Percentiles rank a stretch among this genome's conserved stretches.
These are phyloP conservation scores for Porphyridium purpureum DNA, from an alignment of 23 red algal species.

Conservation along the genomic window DNA sequence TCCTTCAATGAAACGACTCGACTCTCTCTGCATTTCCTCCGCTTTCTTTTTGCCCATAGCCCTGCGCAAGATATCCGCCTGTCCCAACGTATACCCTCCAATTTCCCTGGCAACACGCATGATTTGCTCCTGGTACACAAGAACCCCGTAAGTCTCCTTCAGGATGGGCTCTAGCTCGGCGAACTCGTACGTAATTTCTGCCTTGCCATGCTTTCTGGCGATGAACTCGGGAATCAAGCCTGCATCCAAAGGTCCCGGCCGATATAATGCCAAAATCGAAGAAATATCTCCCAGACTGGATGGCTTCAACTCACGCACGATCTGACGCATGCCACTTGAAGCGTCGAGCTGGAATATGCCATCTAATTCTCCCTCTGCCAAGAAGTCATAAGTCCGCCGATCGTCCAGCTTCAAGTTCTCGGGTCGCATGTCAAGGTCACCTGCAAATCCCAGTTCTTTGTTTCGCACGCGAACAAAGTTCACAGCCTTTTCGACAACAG, in stretches of 20 bases:
- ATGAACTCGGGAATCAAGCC: conserved; percentile 86
- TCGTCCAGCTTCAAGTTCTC: conserved; percentile 53
- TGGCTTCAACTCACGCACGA: conserved; percentile 78
- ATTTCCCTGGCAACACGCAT: conserved; percentile 86
- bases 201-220: conserved; percentile 47
- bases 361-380: conserved; percentile 53
- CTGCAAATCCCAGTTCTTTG: conserved; percentile 1
- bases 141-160: conserved; percentile 75
- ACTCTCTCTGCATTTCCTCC: conserved; percentile 74
- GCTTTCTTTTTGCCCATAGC: conserved; percentile 98
- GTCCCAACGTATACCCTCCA: conserved; percentile 82
- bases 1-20: conserved; percentile 48
- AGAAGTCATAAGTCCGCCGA: conserved; percentile 49
- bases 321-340: conserved; percentile 70
- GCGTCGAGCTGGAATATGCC: conserved; percentile 95
- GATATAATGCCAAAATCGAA: conserved; percentile 78
- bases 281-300: conserved; percentile 77
- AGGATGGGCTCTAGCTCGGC: conserved; percentile 72
- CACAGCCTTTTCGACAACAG: conserved; percentile 63
- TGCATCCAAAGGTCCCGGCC: conserved; percentile 89
- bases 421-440: conserved; percentile 34
- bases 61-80: conserved; percentile 84
- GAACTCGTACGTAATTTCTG: conserved; percentile 57
- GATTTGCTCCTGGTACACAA: conserved; percentile 99
- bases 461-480: conserved; percentile 10